Percentiles rank a stretch among this genome's conserved stretches.
Conservation (phyloP, 495 filamentous ascomycete genomes). For the Aspergillus saccharolyticus region DNA sequence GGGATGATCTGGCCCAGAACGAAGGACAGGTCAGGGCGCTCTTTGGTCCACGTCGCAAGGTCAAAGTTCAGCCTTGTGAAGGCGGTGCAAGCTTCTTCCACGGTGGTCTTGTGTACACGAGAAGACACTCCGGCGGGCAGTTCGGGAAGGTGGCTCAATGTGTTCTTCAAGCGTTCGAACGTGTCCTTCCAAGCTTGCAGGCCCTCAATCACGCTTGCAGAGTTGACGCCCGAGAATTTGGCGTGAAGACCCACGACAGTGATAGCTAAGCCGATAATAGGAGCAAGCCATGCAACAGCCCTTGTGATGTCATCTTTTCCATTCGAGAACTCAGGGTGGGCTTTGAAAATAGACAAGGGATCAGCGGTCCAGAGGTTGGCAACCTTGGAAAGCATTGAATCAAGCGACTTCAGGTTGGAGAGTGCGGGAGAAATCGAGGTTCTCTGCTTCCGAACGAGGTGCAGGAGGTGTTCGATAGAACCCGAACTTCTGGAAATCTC, state of each 20-base stretch:
- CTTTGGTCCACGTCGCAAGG: constrained; percentile 36
- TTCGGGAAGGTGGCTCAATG: constrained; percentile 43
- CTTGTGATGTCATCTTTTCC: constrained; percentile 19
- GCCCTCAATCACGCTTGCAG: constrained; percentile 31
- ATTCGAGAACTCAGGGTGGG: constrained; percentile 16
- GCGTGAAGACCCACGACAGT: constrained; percentile 53
- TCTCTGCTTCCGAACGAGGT: constrained; percentile 64
- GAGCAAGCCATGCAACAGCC: constrained; percentile 45
- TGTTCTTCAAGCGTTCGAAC: constrained; percentile 34
- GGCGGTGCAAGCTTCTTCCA: constrained; percentile 39
- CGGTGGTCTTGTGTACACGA: constrained; percentile 32
- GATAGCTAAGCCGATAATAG: constrained; percentile 41
- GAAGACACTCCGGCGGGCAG: constrained; percentile 54
- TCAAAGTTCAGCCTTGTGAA: constrained; percentile 41
- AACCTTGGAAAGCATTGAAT: constrained; percentile 33
- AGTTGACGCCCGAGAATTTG: constrained; percentile 50
- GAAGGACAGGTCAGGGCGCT: constrained; percentile 57
- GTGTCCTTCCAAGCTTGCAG: constrained; percentile 48
- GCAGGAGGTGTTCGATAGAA: constrained; percentile 75
- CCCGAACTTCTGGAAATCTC: constrained; percentile 74
- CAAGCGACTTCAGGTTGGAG: constrained; percentile 32
- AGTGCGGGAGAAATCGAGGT: constrained; percentile 42
- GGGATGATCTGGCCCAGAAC: constrained; percentile 54
- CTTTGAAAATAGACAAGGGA: constrained; percentile 25
- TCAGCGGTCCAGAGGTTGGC: constrained; percentile 39